Base-by-base conservation (phyloP, 352 stramenopile genomes). In the Phytopythium oedochilum region DNA sequence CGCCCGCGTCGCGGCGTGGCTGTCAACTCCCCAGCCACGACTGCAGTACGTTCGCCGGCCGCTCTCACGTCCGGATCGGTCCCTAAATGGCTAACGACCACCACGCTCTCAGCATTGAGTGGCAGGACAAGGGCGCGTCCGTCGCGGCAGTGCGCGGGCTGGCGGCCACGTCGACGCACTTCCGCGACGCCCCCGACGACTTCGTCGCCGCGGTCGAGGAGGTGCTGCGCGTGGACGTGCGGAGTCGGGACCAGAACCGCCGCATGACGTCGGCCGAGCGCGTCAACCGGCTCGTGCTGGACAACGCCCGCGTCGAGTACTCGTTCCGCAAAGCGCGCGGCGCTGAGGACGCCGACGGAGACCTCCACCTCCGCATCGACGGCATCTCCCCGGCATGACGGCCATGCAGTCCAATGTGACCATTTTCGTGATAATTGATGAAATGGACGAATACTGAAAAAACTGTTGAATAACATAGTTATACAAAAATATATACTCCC, bases 191-290 rank as follows among this genome's bases (percentile, higher is more conserved):
- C 20, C 46, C 68, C 11, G 51, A 60, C 1, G 46, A 38, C 0
- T 79, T 89, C 40, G 57, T 73, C 6, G 49, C 55, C 29, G 73
- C 78, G 10, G 81, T 92, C 43, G 64, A 88, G 55, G 58, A 92
- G 46, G 75, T 92, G 9, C 55, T 92, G 50, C 68, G 71, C 54
- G 79, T 83, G 17, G 82, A 92, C 31, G 78, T 92, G 22, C 82
- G 82, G 28, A 92, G 82, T 63, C 88, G 88, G 60, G 71, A 87
- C 39, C 79, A 88, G 35, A 92, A 80, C 15, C 68, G 69, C 55
- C 68, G 75, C 5, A 83, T 68, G 63, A 65, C 63, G 23, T 68
- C 60, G 15, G 50, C 60, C 1, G 59, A 66, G 26, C 61, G 66
- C 44, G 51, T 71, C 28, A 88, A 72, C 45, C 57, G 69, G 25